Evolutionary conservation across 139 green algal species (phyloP).

Genomic region (Mesotaenium endlicherianum): DNA sequence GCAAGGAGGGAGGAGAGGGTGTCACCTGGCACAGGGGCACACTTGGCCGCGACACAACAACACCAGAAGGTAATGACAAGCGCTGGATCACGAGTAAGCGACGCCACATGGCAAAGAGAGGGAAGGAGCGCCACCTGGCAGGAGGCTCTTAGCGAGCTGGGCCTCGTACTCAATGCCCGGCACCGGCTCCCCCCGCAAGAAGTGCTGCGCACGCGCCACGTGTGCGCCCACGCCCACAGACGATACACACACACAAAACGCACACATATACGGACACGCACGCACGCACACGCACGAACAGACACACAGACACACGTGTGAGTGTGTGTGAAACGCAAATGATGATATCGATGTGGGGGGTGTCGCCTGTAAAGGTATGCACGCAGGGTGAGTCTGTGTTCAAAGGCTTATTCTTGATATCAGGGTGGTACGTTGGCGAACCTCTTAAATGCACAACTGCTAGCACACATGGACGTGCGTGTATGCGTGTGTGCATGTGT

Average conservation of each 20-base stretch:
- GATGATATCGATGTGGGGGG: too few relatives aligned
- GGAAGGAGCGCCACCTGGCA: slow-evolving; percentile 20
- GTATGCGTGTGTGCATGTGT: too few relatives aligned
- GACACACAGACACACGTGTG: neutral
- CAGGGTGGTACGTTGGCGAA: neutral
- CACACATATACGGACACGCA: neutral
- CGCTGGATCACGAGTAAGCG: too few relatives aligned
- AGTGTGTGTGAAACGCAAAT: neutral
- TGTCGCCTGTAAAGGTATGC: too few relatives aligned
- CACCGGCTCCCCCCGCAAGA: slow-evolving; percentile 67
- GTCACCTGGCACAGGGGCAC: neutral
- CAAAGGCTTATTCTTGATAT: neutral
- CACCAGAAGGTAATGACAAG: too few relatives aligned
- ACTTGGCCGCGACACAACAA: too few relatives aligned
- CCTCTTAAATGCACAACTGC: neutral
- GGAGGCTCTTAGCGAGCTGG: slow-evolving; percentile 62
- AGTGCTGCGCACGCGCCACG: slow-evolving; percentile 67
- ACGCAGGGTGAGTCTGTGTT: too few relatives aligned
- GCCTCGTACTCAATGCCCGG: slow-evolving; percentile 70
- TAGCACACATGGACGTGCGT: too few relatives aligned
- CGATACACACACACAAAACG: too few relatives aligned
- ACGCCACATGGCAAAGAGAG: neutral
- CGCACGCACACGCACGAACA: neutral
- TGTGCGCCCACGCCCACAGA: too few relatives aligned
- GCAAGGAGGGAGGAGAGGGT: neutral